phyloP scores from a whole-genome alignment of 2,329 filamentous ascomycete species.

The Nigrograna mackinnonii region DNA sequence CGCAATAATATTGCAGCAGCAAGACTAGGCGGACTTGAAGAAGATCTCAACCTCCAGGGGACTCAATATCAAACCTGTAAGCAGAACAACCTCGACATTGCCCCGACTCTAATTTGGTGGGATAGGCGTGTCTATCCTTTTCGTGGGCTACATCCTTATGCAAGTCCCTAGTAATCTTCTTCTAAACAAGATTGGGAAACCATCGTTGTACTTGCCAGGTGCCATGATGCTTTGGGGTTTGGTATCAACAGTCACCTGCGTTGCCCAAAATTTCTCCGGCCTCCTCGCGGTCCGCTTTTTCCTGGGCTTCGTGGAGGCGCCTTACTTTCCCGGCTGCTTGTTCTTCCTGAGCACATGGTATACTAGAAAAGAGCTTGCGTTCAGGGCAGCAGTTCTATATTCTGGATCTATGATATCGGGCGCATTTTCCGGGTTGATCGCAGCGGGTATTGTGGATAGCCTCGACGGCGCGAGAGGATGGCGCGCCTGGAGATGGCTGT shows the following conservation, averaged over 20 bases:
- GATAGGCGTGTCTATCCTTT: constrained; percentile 57
- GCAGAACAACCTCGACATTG: neutral
- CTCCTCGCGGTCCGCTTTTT: constrained; percentile 31
- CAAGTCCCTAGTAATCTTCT: constrained; percentile 49
- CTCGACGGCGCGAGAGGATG: constrained; percentile 27
- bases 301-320: constrained; percentile 31
- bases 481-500: constrained; percentile 42
- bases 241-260: constrained; percentile 27
- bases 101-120: neutral
- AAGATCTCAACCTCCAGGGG: constrained; percentile 30
- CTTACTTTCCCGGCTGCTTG: constrained; percentile 63
- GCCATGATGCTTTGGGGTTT: constrained; percentile 38
- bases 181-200: constrained; percentile 33
- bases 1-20: constrained; percentile 42
- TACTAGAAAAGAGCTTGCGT: constrained; percentile 52
- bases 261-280: constrained; percentile 28
- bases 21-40: constrained; percentile 35
- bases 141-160: constrained; percentile 28
- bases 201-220: constrained; percentile 30
- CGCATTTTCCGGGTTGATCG: constrained; percentile 47
- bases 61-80: no score
- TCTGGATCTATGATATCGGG: constrained; percentile 44
- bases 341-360: constrained; percentile 67
- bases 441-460: constrained; percentile 40
- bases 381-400: constrained; percentile 34